Evolutionary conservation across 768 basidiomycete species (phyloP).

Genomic region (Serpula lacrymans): DNA sequence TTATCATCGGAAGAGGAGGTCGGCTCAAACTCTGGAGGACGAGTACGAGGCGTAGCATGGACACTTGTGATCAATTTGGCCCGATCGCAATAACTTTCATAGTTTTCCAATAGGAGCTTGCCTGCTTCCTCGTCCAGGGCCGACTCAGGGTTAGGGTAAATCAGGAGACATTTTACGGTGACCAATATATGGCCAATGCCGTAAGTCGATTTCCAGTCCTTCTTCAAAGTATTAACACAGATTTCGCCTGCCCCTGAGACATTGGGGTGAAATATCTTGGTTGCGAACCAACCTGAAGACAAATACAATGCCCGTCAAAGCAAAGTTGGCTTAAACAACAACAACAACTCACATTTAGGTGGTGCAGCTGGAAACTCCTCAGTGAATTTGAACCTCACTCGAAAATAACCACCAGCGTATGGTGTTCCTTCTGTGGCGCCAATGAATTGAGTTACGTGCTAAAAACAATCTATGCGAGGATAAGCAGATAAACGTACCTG

Average conservation of each 20-base stretch:
- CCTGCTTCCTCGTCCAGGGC: constrained; percentile 96
- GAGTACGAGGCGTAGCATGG: constrained; percentile 79
- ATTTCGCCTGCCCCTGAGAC: constrained; percentile 89
- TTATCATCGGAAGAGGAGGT: constrained; percentile 28
- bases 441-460: constrained; percentile 9
- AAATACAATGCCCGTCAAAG: neutral
- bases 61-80: constrained; percentile 88
- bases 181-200: constrained; percentile 90
- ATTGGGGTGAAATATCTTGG: constrained; percentile 98
- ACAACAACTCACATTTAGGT: constrained; percentile 75
- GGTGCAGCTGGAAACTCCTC: constrained; percentile 93
- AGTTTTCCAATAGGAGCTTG: constrained; percentile 86
- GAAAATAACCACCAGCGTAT: constrained; percentile 70
- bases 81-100: constrained; percentile 81
- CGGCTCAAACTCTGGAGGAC: constrained; percentile 69
- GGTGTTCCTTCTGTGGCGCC: constrained; percentile 54
- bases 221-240: constrained; percentile 96
- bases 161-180: constrained; percentile 92
- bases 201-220: constrained; percentile 92
- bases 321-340: neutral
- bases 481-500: constrained; percentile 53
- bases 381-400: constrained; percentile 82
- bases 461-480: constrained; percentile 6
- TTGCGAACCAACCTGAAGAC: constrained; percentile 74
- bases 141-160: constrained; percentile 95